Evolutionary conservation across 1,139 yeast species (phyloP).

Genomic region (Yamadazyma triangularis): DNA sequence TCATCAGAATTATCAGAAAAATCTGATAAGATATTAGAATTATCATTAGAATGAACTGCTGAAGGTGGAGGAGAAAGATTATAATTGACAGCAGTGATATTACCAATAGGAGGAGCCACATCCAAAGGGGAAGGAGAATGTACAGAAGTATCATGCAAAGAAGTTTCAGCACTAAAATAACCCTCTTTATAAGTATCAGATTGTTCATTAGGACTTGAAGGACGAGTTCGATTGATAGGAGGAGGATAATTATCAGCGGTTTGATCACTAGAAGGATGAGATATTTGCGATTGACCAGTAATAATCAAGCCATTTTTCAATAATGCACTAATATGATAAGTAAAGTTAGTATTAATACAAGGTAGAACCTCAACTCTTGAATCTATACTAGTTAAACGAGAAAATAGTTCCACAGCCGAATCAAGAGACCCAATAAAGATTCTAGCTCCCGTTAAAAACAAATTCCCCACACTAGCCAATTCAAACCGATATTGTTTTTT

Average conservation of each 20-base stretch:
- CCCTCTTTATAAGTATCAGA: slow-evolving; percentile 1
- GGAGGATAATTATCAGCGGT: slow-evolving; percentile 36
- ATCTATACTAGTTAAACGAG: slow-evolving; percentile 63
- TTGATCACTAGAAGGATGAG: slow-evolving; percentile 59
- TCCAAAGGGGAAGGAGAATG: too few species aligned
- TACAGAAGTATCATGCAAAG: too few species aligned
- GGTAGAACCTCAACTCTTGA: slow-evolving; percentile 61
- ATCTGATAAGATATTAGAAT: slow-evolving; percentile 9
- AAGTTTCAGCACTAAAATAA: not conserved
- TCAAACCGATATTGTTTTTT: slow-evolving; percentile 62
- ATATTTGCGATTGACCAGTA: slow-evolving; percentile 93
- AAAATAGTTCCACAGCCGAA: slow-evolving; percentile 72
- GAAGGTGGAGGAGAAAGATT: slow-evolving; percentile 4
- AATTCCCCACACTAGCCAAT: slow-evolving; percentile 79
- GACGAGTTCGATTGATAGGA: slow-evolving; percentile 34
- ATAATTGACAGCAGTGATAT: slow-evolving; percentile 10
- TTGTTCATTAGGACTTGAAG: slow-evolving; percentile 31
- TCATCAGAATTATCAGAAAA: slow-evolving; percentile 19
- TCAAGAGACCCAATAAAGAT: slow-evolving; percentile 81
- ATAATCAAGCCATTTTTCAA: slow-evolving; percentile 67
- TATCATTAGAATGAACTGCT: too few species aligned
- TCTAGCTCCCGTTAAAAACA: slow-evolving; percentile 78
- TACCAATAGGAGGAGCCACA: slow-evolving; percentile 10
- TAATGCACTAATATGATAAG: slow-evolving; percentile 81
- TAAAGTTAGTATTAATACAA: slow-evolving; percentile 77